Base-by-base conservation (phyloP, 1,284 basidiomycete genomes). In the Peniophora sp. region DNA sequence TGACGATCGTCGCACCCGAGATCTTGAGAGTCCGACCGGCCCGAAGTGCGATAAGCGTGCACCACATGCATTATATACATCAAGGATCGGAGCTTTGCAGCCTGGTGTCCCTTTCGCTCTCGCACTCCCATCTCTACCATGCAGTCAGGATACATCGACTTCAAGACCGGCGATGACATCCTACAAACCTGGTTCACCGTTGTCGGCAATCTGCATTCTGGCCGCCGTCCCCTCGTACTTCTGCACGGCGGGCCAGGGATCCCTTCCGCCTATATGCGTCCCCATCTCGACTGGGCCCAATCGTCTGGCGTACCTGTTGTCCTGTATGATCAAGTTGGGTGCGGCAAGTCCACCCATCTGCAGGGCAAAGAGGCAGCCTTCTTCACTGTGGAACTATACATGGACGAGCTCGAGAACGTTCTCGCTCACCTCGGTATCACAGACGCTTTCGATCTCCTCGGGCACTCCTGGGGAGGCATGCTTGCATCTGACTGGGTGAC, bases 381-480 rank as follows among this genome's bases (percentile, higher is more conserved):
- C 58, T 78, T 75, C 75, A 74, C 68, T 3, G 58, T 67, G 17
- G 64, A 72, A 17, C 66, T 78, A 18, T 78, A 78, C 60, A 60
- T 78, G 56, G 68, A 73, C 52, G 74, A 79, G 60, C 68, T 80
- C 14, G 66, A 72, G 24, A 74, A 72, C 52, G 59, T 79, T 3
- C 54, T 79, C 20, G 24, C 49, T 15, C 58, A 70, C 35, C 62
- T 79, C 3, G 62, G 62, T 1, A 67, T 78, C 42, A 45, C 61
- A 15, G 55, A 62, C 35, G 55, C 69, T 48, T 77, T 69, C 57
- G 67, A 68, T 51, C 54, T 79, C 3, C 52, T 72, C 3, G 75
- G 76, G 1, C 75, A 79, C 48, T 77, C 73, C 15, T 77, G 72
- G 71, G 77, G 76, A n/a, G 74, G 66, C 8, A 77, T 77, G 64